Evolutionary conservation across 2,329 filamentous ascomycete genomes (phyloP), one percentile per base, ranked within the genome.

Genomic region (Phialocephala subalpina): DNA sequence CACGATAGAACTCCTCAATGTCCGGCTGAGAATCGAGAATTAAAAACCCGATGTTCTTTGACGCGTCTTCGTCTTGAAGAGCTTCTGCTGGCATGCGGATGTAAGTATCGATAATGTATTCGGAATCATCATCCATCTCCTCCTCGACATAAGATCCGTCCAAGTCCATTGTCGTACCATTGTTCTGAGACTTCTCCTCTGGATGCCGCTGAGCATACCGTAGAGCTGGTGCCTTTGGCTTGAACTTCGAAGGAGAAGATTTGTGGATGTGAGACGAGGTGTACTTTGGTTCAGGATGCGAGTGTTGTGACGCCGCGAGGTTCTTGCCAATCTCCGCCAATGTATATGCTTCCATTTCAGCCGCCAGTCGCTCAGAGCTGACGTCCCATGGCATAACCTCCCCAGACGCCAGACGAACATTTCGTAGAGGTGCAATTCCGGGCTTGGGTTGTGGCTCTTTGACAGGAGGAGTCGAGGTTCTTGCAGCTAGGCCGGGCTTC

Each of bases 81-180:
- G 80, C 80, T 64, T 82, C 81, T 2, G 81, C 84, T 1, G 87
- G 85, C 20, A 90, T 82, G 40, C 88, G 87, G 60, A 89, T 81
- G 71, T 90, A 90, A 47, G 87, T 89, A 66, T 90, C 88, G 52
- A 88, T 84, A 33, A 90, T 81, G 78, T 89, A 90, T 60, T 90
- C 87, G 3, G 82, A 82, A 20, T 86, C 85, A 64, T 84, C 78
- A 9, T 77, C 76, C 1, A 72, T 78, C 16, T 85, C 83, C 20
- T 80, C 80, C 16, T 75, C 78, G 72, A 79, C 79, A 52, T 73
- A 73, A n/a, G 63, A 45, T 47, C 82, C 78, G 25, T 77, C 79
- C 72, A 79, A 78, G 33, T 75, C 75, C 58, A 76, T 75, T 69
- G 70, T 75, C 22, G 49, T 58, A 18, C 78, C 55, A 12, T 38